phyloP scores from a whole-genome alignment of 257 asterid species.

The Solanum pinnatisectum region DNA sequence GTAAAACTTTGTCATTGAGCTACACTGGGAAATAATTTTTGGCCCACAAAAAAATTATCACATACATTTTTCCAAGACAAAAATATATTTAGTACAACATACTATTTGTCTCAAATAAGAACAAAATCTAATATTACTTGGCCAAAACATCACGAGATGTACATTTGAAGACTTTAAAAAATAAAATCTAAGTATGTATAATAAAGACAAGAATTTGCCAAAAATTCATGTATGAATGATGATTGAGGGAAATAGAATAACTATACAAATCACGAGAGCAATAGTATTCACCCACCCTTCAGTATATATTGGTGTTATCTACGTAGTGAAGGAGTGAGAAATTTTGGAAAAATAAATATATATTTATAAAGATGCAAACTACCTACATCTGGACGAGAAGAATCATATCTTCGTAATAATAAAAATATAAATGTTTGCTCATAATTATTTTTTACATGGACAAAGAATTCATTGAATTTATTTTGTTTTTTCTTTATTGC shows the following conservation, averaged over 20 bases:
- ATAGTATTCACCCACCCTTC: not conserved
- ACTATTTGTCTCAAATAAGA: not conserved
- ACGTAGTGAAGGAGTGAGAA: not conserved
- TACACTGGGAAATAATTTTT: not conserved
- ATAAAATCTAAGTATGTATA: not conserved
- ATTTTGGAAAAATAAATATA: fast-evolving
- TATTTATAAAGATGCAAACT: not conserved
- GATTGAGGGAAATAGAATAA: not conserved
- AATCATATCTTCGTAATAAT: not conserved
- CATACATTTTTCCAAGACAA: not conserved
- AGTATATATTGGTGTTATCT: not conserved
- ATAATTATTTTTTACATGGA: not conserved
- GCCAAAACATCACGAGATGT: not conserved
- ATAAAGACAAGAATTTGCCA: not conserved
- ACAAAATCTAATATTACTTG: not conserved
- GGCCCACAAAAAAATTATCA: not conserved
- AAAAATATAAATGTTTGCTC: not conserved
- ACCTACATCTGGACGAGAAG: not conserved
- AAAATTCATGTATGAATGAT: not conserved
- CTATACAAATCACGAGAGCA: not conserved
- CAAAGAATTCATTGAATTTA: not conserved
- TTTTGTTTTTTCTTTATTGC: not conserved
- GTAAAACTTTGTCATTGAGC: not conserved
- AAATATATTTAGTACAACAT: not conserved
- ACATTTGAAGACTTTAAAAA: not conserved